Evolutionary conservation across 139 green algal genomes (phyloP).

Genomic region (Trebouxia sp.): DNA sequence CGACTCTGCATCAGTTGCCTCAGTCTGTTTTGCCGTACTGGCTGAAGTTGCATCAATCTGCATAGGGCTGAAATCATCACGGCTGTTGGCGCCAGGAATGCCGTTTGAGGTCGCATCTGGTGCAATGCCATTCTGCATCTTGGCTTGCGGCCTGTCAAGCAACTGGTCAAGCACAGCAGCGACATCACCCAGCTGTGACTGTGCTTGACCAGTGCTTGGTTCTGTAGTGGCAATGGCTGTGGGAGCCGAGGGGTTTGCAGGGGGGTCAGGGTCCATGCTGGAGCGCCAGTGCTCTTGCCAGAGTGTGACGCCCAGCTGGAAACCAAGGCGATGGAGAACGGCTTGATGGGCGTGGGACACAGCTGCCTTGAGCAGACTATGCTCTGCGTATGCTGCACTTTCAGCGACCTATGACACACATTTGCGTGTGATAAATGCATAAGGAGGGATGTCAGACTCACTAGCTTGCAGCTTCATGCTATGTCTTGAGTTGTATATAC

Average conservation of each 20-base stretch:
- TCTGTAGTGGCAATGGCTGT: background rate
- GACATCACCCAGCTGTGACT: background rate
- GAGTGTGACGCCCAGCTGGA: constrained; percentile 6
- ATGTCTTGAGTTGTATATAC: no score
- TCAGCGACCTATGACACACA: constrained; percentile 8
- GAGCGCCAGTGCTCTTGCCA: constrained; percentile 14
- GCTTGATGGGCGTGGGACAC: background rate
- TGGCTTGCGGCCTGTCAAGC: background rate
- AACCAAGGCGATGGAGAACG: background rate
- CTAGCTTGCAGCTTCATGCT: no score
- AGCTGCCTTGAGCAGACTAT: background rate
- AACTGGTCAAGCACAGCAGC: background rate
- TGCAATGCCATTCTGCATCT: background rate
- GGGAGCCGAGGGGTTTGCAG: background rate
- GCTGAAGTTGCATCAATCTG: constrained; percentile 2
- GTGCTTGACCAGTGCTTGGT: background rate
- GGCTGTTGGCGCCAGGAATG: background rate
- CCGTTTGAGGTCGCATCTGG: no score
- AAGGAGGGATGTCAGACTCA: no score
- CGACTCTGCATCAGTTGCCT: background rate
- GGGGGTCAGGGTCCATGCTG: background rate
- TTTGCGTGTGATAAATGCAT: no score
- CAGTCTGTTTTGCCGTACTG: background rate
- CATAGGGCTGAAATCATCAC: background rate
- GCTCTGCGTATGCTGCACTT: constrained; percentile 20